phyloP scores from a whole-genome alignment of 495 filamentous ascomycete genomes.

The Articulospora tetracladia region DNA sequence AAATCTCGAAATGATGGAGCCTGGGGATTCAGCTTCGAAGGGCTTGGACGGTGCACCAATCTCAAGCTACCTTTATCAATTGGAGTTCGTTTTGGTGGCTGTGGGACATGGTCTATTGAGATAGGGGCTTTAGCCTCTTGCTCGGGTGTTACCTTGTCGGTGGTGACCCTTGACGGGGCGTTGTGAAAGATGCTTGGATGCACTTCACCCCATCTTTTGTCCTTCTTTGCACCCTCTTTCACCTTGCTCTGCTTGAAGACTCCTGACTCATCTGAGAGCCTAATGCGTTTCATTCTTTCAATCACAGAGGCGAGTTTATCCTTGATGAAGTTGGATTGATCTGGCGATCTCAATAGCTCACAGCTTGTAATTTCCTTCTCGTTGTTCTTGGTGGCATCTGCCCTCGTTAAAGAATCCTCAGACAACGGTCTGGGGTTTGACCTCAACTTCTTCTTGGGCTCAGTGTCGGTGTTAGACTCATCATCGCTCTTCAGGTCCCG shows the following conservation, averaged over 20 bases:
- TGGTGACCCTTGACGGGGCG: too few species aligned
- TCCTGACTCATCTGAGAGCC: not conserved
- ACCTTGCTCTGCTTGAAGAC: not conserved
- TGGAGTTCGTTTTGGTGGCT: too few species aligned
- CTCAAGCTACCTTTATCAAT: not conserved
- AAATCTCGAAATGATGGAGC: constrained; percentile 10
- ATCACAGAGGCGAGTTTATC: not conserved
- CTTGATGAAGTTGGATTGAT: not conserved
- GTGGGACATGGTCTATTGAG: too few species aligned
- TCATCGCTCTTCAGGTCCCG: constrained; percentile 10
- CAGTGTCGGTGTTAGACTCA: not conserved
- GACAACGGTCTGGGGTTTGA: not conserved
- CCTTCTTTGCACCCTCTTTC: not conserved
- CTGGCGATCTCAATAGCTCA: not conserved
- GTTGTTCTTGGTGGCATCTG: not conserved
- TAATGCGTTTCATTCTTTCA: not conserved
- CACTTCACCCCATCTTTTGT: too few species aligned
- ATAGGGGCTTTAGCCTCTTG: too few species aligned
- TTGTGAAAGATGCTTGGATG: too few species aligned
- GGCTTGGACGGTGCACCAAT: not conserved
- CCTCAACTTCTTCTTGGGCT: not conserved
- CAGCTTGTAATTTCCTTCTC: not conserved
- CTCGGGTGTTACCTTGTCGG: too few species aligned
- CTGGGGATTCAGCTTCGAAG: constrained; percentile 9
- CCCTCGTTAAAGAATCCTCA: not conserved